Conservation (phyloP, 345 rosid species). For the Capsella bursapastoris region DNA sequence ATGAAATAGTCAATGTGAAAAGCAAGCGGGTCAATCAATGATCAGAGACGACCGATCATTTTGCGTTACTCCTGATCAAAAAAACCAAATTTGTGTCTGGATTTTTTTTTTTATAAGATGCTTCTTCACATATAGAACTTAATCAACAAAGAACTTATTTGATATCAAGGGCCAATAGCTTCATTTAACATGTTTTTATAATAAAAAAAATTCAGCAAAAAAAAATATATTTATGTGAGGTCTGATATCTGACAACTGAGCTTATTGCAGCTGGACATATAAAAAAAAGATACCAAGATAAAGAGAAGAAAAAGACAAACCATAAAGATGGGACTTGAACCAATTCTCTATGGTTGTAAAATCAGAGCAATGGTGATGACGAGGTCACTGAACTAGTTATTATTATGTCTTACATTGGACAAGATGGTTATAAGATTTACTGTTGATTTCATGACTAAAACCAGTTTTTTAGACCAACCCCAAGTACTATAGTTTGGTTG, state of each 20-base stretch:
- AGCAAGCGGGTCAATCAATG: neutral
- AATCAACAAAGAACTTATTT: neutral
- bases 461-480: constrained; percentile 3
- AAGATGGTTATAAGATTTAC: neutral
- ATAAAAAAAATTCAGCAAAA: neutral
- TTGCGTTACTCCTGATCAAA: neutral
- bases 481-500: constrained; percentile 14
- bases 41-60: neutral
- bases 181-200: constrained; percentile 8
- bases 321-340: neutral
- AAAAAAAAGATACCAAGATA: neutral
- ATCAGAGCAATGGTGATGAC: neutral
- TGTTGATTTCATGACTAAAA: neutral
- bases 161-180: neutral
- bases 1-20: neutral
- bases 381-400: neutral
- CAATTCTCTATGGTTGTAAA: neutral
- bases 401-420: constrained; percentile 2
- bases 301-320: too few species aligned
- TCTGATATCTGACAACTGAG: neutral
- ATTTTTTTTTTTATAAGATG: neutral
- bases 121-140: neutral
- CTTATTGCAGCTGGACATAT: constrained; percentile 1
- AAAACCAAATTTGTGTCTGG: too few species aligned
- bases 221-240: neutral